Percentiles rank a stretch among this genome's conserved stretches.
These are phyloP conservation scores for Gastrolobium villosum DNA, from an alignment of 306 rosid genomes.

Conservation along the genomic window DNA sequence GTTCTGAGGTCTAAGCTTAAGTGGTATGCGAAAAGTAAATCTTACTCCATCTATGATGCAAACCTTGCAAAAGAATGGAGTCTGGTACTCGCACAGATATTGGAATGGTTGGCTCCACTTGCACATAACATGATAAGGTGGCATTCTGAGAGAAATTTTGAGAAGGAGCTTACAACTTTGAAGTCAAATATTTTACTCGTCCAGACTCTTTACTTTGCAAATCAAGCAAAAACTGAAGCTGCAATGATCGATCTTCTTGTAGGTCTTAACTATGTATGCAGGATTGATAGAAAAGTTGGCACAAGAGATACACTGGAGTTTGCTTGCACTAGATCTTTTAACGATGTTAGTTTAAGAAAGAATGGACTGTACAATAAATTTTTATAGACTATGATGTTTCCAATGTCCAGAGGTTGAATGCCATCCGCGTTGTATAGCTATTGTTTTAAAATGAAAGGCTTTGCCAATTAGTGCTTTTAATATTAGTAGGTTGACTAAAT, in stretches of 20 bases:
- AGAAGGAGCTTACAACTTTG: slow-evolving; percentile 62
- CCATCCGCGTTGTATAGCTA: slow-evolving; percentile 38
- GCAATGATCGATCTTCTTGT: slow-evolving; percentile 84
- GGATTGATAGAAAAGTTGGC: slow-evolving; percentile 48
- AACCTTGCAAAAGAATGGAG: slow-evolving; percentile 70
- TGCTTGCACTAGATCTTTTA: slow-evolving; percentile 44
- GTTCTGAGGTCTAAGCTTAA: slow-evolving; percentile 71
- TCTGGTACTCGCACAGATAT: slow-evolving; percentile 47
- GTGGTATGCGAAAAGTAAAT: slow-evolving; percentile 47
- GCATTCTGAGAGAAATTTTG: slow-evolving; percentile 84
- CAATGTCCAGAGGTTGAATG: slow-evolving; percentile 13
- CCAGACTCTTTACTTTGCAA: slow-evolving; percentile 85
- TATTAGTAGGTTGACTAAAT: background rate
- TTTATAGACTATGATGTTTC: slow-evolving; percentile 41
- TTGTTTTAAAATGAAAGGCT: slow-evolving; percentile 41
- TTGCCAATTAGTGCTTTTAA: slow-evolving; percentile 29
- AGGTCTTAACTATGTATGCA: slow-evolving; percentile 79
- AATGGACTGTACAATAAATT: slow-evolving; percentile 45
- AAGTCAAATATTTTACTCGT: slow-evolving; percentile 66
- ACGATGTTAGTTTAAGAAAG: slow-evolving; percentile 42
- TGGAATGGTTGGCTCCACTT: slow-evolving; percentile 88
- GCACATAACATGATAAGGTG: slow-evolving; percentile 82
- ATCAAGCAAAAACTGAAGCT: slow-evolving; percentile 77
- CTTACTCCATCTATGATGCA: slow-evolving; percentile 53
- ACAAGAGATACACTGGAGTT: slow-evolving; percentile 45